These are phyloP conservation scores for Mortierella sp. DNA, from an alignment of 371 early-diverging fungal species.

Conservation along the genomic window DNA sequence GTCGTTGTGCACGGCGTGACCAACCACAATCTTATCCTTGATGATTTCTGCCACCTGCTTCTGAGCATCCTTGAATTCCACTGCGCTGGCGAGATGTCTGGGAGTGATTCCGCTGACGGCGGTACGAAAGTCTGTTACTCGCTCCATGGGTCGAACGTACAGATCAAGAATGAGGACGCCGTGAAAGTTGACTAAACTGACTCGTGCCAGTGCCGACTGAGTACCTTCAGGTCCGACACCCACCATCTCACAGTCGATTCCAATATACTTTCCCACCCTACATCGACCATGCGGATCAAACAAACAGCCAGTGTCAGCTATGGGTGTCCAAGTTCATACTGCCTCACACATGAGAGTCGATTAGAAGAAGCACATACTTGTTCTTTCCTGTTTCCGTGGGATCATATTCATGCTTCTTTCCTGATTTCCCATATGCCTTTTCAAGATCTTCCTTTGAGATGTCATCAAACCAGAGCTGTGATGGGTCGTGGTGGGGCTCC, in stretches of 20 bases:
- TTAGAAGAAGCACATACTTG: slow-evolving; percentile 44
- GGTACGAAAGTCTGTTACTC: slow-evolving; percentile 94
- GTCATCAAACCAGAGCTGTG: slow-evolving; percentile 72
- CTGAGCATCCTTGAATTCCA: slow-evolving; percentile 80
- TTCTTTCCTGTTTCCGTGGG: slow-evolving; percentile 56
- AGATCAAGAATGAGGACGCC: slow-evolving; percentile 89
- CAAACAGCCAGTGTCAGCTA: neutral
- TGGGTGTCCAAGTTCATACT: too few species aligned
- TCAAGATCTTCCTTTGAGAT: slow-evolving; percentile 63
- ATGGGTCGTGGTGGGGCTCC: slow-evolving; percentile 54
- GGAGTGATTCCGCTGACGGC: slow-evolving; percentile 93
- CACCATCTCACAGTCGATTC: slow-evolving; percentile 99
- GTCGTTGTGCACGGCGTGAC: slow-evolving; percentile 93
- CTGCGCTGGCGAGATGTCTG: slow-evolving; percentile 66
- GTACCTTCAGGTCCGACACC: slow-evolving; percentile 90
- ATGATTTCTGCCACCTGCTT: slow-evolving; percentile 79
- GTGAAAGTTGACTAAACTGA: slow-evolving; percentile 92
- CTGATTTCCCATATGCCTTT: slow-evolving; percentile 57
- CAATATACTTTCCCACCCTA: slow-evolving; percentile 85
- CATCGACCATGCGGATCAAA: neutral
- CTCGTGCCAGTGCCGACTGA: slow-evolving; percentile 88
- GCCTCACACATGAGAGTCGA: neutral
- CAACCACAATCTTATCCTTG: slow-evolving; percentile 87
- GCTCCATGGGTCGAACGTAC: slow-evolving; percentile 84
- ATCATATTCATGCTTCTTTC: slow-evolving; percentile 42